Percentiles rank a stretch among this genome's conserved stretches.
Conservation (phyloP, 768 basidiomycete genomes). For the Thelephora ganbajun region DNA sequence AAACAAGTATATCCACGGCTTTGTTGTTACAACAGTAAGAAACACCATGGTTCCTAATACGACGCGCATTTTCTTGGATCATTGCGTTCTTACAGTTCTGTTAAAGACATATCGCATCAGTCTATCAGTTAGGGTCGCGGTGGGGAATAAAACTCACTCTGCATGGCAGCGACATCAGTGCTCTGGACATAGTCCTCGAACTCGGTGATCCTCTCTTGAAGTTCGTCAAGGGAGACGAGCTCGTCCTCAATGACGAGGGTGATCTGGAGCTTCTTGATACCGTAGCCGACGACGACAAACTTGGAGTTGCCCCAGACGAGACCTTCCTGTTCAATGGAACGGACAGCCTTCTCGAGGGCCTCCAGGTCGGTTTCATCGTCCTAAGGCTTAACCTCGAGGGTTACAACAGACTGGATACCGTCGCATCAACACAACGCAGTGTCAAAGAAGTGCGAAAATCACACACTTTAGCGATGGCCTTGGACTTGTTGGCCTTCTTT, state of each 20-base stretch:
- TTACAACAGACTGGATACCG: constrained; percentile 75
- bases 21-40: too few species aligned
- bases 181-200: constrained; percentile 87
- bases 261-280: constrained; percentile 86
- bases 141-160: constrained; percentile 37
- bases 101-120: too few species aligned
- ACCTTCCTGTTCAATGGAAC: constrained; percentile 78
- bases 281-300: constrained; percentile 84
- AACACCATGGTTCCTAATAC: too few species aligned
- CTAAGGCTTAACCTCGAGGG: constrained; percentile 97
- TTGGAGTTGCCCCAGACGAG: constrained; percentile 94
- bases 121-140: too few species aligned
- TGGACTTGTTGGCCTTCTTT: constrained; percentile 86
- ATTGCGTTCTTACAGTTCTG: too few species aligned
- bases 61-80: too few species aligned
- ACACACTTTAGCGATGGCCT: constrained; percentile 74
- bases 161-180: constrained; percentile 86
- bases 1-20: too few species aligned
- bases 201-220: constrained; percentile 82
- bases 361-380: constrained; percentile 98
- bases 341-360: constrained; percentile 68
- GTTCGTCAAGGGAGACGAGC: constrained; percentile 80
- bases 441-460: background rate
- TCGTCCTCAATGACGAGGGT: constrained; percentile 75
- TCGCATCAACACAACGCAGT: constrained; percentile 1